Evolutionary conservation across 2,329 filamentous ascomycete species (phyloP).

Genomic region (Hymenoscyphus repandus): DNA sequence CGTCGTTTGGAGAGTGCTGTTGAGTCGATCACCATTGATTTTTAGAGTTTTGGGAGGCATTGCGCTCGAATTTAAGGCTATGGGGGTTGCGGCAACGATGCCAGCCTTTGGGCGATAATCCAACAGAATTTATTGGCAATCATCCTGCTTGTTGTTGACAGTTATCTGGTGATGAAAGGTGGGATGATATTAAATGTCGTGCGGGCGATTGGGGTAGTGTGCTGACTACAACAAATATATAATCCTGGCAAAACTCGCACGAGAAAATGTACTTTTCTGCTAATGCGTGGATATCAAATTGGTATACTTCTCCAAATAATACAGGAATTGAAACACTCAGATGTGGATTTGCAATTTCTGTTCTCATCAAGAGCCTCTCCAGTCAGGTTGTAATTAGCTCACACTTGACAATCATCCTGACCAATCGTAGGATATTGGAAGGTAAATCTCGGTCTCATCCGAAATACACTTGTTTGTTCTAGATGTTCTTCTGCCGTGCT

Average conservation of each 20-base stretch:
- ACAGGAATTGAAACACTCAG: too few relatives aligned
- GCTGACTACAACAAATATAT: not conserved
- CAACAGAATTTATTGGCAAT: not conserved
- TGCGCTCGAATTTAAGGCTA: not conserved
- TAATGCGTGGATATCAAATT: too few relatives aligned
- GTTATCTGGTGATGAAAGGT: not conserved
- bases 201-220: not conserved
- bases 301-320: too few relatives aligned
- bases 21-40: conserved; percentile 24
- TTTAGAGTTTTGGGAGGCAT: conserved; percentile 14
- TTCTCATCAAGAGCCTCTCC: too few relatives aligned
- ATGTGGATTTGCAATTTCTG: too few relatives aligned
- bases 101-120: not conserved
- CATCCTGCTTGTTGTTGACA: not conserved
- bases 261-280: too few relatives aligned
- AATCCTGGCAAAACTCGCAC: not conserved
- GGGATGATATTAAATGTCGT: not conserved
- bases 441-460: too few relatives aligned
- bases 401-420: too few relatives aligned
- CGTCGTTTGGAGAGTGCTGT: conserved; percentile 21
- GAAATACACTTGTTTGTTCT: too few relatives aligned
- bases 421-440: too few relatives aligned
- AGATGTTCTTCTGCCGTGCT: too few relatives aligned
- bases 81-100: not conserved
- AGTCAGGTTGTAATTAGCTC: too few relatives aligned